Evolutionary conservation across 2,329 filamentous ascomycete genomes (phyloP).

Genomic region (Pseudocercospora fijiensis): DNA sequence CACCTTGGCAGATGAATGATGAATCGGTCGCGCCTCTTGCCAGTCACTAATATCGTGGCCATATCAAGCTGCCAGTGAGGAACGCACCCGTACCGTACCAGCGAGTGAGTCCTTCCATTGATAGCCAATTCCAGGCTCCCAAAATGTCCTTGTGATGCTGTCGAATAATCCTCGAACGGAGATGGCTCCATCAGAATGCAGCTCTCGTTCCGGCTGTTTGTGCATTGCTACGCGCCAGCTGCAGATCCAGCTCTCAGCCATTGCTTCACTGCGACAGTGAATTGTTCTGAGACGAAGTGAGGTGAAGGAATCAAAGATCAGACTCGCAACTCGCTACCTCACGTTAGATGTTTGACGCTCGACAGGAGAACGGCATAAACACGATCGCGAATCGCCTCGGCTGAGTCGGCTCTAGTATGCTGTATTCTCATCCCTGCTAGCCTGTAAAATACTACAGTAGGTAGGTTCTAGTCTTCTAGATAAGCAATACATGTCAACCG

Average conservation of each 20-base stretch:
- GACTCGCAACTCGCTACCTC: too few species aligned
- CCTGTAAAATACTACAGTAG: background rate
- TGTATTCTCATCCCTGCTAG: background rate
- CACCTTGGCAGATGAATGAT: background rate
- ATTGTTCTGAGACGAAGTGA: background rate
- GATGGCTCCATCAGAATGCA: background rate
- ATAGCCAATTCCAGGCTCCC: too few species aligned
- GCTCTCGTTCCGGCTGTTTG: background rate
- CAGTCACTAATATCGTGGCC: background rate
- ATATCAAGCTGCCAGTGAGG: background rate
- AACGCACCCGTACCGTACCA: background rate
- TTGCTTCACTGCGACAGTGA: background rate
- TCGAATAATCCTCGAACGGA: background rate
- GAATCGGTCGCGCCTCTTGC: background rate
- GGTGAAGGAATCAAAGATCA: background rate
- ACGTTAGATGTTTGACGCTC: background rate
- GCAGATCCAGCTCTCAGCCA: background rate
- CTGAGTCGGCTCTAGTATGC: too few species aligned
- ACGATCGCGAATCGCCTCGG: background rate
- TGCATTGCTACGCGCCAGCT: background rate
- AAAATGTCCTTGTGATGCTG: background rate
- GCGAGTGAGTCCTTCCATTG: background rate
- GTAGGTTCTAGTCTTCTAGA: background rate
- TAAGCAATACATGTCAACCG: background rate
- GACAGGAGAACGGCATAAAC: background rate